Evolutionary conservation across 2,329 filamentous ascomycete genomes (phyloP), one percentile per base, ranked within the genome.

Genomic region (Paecilomyces sp.): DNA sequence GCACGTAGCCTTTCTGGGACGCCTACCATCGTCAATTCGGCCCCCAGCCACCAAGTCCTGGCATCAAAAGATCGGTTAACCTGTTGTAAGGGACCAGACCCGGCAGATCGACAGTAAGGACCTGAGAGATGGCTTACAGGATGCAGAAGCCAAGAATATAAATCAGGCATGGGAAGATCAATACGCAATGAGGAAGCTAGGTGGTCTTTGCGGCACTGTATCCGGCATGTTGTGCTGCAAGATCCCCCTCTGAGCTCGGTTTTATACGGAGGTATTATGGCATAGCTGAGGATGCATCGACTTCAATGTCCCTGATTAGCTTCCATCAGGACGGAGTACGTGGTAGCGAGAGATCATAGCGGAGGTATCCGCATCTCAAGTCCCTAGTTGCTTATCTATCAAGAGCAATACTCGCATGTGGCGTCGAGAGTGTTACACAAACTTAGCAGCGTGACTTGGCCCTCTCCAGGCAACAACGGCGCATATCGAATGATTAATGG

Each of bases 71-170:
- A 51, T 51, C 47, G 13, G 22, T 24, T 15, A 51, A 15, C n/a
- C 15, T 18, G 24, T 30, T 53, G 4, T 22, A 22, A 30, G 15
- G 22, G 22, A 30, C 11, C 22, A 25, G 51, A 25, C 51, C 47
- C 22, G 61, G 61, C 28, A 60, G 61, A 31, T 61, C 55, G 25
- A 65, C 58, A 31, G 55, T 62, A 54, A 18, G 62, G 60, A 54
- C 64, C 62, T 55, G 60, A 28, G 2, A 2, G 22, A 53, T 53
- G 24, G 28, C 51, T 53, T 53, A 53, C 51, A 53, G 24, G 24
- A 53, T 25, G 51, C 51, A 53, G 24, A 47, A 47, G 18, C 18
- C 41, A 18, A n/a, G 15, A 22, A 18, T 47, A n/a, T 22, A n/a
- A 47, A 47, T 47, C 41, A 47, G 13, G 6, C 7, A 18, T n/a